Evolutionary conservation across 495 filamentous ascomycete species (phyloP), one percentile per base, ranked within the genome.

Genomic region (Cetradonia linearis): DNA sequence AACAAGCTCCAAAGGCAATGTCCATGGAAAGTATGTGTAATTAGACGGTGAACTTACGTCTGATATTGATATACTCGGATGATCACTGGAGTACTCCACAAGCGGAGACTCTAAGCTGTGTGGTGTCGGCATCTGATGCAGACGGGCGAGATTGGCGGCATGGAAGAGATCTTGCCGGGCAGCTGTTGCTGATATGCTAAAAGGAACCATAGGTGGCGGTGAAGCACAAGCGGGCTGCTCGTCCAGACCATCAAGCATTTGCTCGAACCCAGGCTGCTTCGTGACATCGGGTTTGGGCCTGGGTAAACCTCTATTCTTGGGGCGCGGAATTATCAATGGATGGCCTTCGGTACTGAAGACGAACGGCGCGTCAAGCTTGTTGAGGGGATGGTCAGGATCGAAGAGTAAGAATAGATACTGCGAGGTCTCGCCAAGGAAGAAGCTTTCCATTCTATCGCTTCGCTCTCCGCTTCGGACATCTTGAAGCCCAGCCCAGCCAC

Each of bases 361-460:
- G 74, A 88, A 91, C 2, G 91, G 80, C 5, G 84, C 85, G 71
- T 96, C 92, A 20, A 91, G 70, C 7, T 80, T 81, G 74, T 97
- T 96, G 30, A 97, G 70, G 1, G 93, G 93, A 73, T 97, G 93
- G 18, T 83, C 78, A 37, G 81, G 78, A 55, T 93, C 87, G 71
- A 92, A 97, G 1, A 97, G 80, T 42, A 98, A 74, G 63, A 90
- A 95, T 56, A 98, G 74, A 71, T 98, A 98, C 71, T 96, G 96
- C 57, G 88, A 84, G 0, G 93, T 98, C 72, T 98, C 93, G 4
- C 94, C 91, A 2, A 97, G 77, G 70, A 96, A 97, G 76, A 98
- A 98, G 71, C 93, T 97, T 74, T 98, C 93, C 93, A 98, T 98
- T 20, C 93, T 86, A 68, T 98, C 93, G 67, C 81, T 91, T 68